Conservation (phyloP, 371 early-diverging fungal genomes). For the Mucor piriformis region DNA sequence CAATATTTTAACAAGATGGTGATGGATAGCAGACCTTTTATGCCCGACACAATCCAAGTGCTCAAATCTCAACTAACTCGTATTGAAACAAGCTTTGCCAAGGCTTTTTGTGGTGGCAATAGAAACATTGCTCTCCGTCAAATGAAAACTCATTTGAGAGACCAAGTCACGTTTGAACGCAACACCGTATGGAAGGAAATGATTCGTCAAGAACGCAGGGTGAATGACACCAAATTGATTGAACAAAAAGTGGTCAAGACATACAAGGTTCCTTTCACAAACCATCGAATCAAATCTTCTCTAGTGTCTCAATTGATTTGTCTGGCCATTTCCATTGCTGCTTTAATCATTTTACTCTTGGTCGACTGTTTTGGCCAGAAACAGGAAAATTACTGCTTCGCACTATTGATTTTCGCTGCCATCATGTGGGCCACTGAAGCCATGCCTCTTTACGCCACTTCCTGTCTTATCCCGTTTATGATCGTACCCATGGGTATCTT, state of each 20-base stretch:
- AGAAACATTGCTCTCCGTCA: conserved; percentile 60
- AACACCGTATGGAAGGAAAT: conserved; percentile 85
- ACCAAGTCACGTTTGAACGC: conserved; percentile 78
- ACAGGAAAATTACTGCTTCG: conserved; percentile 71
- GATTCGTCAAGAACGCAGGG: conserved; percentile 73
- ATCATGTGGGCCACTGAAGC: conserved; percentile 78
- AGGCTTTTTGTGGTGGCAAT: conserved; percentile 59
- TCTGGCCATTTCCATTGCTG: conserved; percentile 51
- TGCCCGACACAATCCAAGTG: conserved; percentile 46
- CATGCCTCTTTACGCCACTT: conserved; percentile 85
- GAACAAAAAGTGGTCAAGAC: conserved; percentile 49
- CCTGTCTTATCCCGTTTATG: conserved; percentile 77
- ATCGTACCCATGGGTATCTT: conserved; percentile 75
- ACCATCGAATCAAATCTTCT: conserved; percentile 21
- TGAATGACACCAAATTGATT: conserved; percentile 51
- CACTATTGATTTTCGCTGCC: conserved; percentile 65
- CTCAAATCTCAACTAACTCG: conserved; percentile 58
- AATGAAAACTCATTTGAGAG: conserved; percentile 69
- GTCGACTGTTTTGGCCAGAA: conserved; percentile 59
- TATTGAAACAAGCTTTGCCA: conserved; percentile 66
- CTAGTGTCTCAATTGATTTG: conserved; percentile 30
- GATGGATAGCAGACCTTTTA: conserved; percentile 62
- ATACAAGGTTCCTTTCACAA: conserved; percentile 45
- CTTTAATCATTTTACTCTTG: conserved; percentile 60
- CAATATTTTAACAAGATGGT: conserved; percentile 67